Evolutionary conservation across 129 eudicot species (phyloP), one percentile per base, ranked within the genome.

Genomic region (Artemisia argyi): DNA sequence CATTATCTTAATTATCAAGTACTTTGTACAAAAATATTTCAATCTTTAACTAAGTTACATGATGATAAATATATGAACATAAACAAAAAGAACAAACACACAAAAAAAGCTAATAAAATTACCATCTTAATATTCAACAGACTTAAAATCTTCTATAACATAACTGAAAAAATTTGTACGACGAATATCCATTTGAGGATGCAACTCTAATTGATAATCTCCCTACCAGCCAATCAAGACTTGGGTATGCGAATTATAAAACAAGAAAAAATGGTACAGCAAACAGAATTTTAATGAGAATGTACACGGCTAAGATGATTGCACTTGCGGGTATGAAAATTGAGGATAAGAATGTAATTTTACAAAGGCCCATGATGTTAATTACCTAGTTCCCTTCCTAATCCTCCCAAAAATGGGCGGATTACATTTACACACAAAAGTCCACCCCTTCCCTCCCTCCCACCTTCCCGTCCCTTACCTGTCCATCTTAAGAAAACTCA

Each of bases 271-370:
- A 85, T 3, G 89, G 89, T 66, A 85, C 26, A 53, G 89, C 89
- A 79, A 85, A 85, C 57, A 85, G 68, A 68, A 85, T 66, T 17
- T 86, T 81, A 78, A 82, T 76, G 73, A 85, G 86, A 12, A 85
- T 75, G 53, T 81, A 85, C 77, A 82, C 62, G 54, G 73, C 84
- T 66, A 85, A 76, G 78, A 85, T 82, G 77, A 82, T 75, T 32
- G 86, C 89, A 79, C 89, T 81, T 19, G 89, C 89, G 66, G 89
- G 89, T 70, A 85, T 78, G n/a, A n/a, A n/a, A n/a, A n/a, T n/a
- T n/a, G n/a, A n/a, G n/a, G n/a, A n/a, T n/a, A n/a, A n/a, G n/a
- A n/a, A n/a, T n/a, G n/a, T n/a, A n/a, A n/a, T n/a, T n/a, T n/a
- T n/a, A n/a, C n/a, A n/a, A n/a, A n/a, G n/a, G n/a, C n/a, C n/a